Conservation (phyloP, 441 rosid genomes). For the Manihot esculenta region DNA sequence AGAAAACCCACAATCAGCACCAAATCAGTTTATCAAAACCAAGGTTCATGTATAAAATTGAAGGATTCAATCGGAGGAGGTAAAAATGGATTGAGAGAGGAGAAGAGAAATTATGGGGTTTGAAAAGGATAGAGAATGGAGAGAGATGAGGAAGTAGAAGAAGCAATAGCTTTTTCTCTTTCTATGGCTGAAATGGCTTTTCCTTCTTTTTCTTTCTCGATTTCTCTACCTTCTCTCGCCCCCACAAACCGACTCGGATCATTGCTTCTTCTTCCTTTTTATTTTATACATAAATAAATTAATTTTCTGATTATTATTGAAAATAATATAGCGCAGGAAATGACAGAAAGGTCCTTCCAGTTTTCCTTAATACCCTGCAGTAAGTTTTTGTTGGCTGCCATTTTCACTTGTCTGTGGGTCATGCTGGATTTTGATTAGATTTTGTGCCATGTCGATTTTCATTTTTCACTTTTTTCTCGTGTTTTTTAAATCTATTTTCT, state of each 20-base stretch:
- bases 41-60: neutral
- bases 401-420: too few species aligned
- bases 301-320: neutral
- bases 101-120: neutral
- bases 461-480: too few species aligned
- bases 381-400: neutral
- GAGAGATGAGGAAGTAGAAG: conserved; percentile 1
- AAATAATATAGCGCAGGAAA: neutral
- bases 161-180: neutral
- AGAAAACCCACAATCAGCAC: conserved; percentile 7
- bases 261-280: conserved; percentile 22
- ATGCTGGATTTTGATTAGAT: conserved; percentile 11
- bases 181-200: conserved; percentile 35
- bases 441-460: conserved; percentile 1
- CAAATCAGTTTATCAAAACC: neutral
- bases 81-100: neutral
- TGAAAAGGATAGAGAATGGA: neutral
- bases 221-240: conserved; percentile 41
- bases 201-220: conserved; percentile 26
- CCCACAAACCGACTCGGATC: conserved; percentile 41
- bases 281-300: neutral
- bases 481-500: too few species aligned
- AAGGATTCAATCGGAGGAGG: neutral
- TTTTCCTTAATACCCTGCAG: neutral
- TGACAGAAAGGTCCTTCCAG: conserved; percentile 12